Conservation (phyloP, 768 basidiomycete species). For the Leccinum uliginosum region DNA sequence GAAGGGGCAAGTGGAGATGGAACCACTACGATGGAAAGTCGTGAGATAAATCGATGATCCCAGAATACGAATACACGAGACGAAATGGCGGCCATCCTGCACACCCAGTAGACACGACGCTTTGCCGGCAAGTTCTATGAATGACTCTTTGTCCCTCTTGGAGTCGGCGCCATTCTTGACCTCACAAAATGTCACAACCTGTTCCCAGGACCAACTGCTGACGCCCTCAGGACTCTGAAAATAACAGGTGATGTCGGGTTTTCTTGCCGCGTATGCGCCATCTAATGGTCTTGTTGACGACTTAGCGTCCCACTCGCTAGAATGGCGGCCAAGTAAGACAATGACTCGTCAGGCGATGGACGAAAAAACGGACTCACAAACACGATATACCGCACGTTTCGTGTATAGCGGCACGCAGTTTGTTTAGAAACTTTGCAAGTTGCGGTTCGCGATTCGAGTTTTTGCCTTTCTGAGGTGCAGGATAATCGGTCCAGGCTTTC, state of each 20-base stretch:
- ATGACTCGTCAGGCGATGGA: no score
- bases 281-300: not conserved
- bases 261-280: not conserved
- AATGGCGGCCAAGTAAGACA: no score
- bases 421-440: not conserved
- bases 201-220: not conserved
- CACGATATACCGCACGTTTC: not conserved
- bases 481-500: not conserved
- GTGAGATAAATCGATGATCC: not conserved
- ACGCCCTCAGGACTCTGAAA: not conserved
- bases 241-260: not conserved
- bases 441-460: not conserved
- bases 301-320: not conserved
- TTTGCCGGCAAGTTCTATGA: not conserved
- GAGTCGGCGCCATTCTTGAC: not conserved
- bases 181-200: not conserved
- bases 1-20: not conserved
- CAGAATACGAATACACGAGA: not conserved
- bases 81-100: not conserved
- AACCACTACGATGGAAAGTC: not conserved
- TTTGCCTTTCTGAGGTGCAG: not conserved
- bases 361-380: not conserved
- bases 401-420: not conserved
- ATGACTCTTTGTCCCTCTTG: not conserved
- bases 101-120: not conserved